Percentiles rank a stretch among this genome's conserved stretches.
Conservation (phyloP, 768 basidiomycete species). For the Boletus insuetus region DNA sequence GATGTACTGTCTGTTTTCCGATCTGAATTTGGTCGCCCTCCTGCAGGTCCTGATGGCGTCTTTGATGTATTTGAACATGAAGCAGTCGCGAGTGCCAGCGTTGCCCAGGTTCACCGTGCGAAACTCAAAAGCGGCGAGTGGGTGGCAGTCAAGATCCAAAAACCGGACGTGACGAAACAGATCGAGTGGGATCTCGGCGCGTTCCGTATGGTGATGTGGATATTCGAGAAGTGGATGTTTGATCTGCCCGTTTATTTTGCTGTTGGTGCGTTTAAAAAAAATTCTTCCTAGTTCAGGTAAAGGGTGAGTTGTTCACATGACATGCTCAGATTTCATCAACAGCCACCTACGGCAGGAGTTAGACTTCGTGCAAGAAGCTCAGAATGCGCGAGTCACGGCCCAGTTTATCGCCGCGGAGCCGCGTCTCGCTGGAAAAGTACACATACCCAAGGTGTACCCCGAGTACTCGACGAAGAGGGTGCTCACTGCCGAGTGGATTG, state of each 20-base stretch:
- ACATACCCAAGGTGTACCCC: conserved; percentile 74
- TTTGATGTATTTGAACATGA: conserved; percentile 77
- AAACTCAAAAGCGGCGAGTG: conserved; percentile 50
- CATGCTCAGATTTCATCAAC: conserved; percentile 63
- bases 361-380: conserved; percentile 76
- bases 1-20: conserved; percentile 65
- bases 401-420: conserved; percentile 69
- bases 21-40: conserved; percentile 65
- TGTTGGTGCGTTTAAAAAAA: conserved; percentile 57
- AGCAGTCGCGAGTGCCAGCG: conserved; percentile 83
- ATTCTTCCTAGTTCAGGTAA: background rate
- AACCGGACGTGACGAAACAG: conserved; percentile 83
- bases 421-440: conserved; percentile 61
- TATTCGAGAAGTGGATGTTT: conserved; percentile 77
- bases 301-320: background rate
- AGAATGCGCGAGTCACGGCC: conserved; percentile 71
- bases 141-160: conserved; percentile 95
- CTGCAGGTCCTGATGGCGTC: conserved; percentile 64
- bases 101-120: conserved; percentile 91
- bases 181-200: conserved; percentile 80
- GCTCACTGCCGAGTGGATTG: conserved; percentile 85
- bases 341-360: conserved; percentile 82
- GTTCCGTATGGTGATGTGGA: conserved; percentile 73
- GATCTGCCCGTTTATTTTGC: conserved; percentile 82
- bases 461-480: conserved; percentile 74